Percentiles rank a stretch among this genome's conserved stretches.
These are phyloP conservation scores for Sphaceloma murrayae DNA, from an alignment of 2,329 filamentous ascomycete species.

Conservation along the genomic window DNA sequence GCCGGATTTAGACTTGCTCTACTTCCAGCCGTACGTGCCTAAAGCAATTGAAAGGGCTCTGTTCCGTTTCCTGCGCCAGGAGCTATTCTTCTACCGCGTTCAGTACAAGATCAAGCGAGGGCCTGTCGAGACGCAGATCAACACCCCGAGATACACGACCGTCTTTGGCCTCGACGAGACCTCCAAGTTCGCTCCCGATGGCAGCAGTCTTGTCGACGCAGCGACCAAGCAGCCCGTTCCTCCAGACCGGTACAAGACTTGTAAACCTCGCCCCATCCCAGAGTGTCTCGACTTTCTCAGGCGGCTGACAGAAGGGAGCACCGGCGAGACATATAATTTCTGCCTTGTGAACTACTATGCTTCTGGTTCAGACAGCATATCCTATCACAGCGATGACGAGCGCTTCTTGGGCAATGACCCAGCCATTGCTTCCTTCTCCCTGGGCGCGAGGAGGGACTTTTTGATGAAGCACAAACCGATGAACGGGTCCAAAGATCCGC, in stretches of 20 bases:
- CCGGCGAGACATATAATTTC: constrained; percentile 63
- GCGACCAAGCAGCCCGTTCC: constrained; percentile 34
- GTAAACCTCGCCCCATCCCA: constrained; percentile 60
- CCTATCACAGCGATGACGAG: constrained; percentile 74
- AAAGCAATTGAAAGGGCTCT: constrained; percentile 46
- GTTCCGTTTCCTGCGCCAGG: constrained; percentile 61
- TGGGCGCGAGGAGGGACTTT: constrained; percentile 66
- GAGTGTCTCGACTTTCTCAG: constrained; percentile 57
- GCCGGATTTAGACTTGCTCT: constrained; percentile 61
- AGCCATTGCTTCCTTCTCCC: constrained; percentile 63
- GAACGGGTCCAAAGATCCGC: constrained; percentile 27
- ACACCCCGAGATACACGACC: constrained; percentile 52
- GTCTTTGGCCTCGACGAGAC: constrained; percentile 57
- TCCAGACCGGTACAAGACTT: constrained; percentile 43
- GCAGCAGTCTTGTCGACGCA: constrained; percentile 17
- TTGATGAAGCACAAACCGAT: constrained; percentile 67
- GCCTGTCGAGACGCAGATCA: constrained; percentile 39
- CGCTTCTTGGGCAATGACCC: constrained; percentile 60
- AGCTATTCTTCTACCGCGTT: constrained; percentile 67
- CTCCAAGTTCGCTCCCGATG: constrained; percentile 43
- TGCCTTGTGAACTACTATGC: constrained; percentile 77
- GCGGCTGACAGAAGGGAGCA: constrained; percentile 53
- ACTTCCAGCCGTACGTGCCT: constrained; percentile 65
- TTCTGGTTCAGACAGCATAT: constrained; percentile 65
- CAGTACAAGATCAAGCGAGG: constrained; percentile 57